phyloP scores from a whole-genome alignment of 768 basidiomycete genomes.

The Boletus edulis region DNA sequence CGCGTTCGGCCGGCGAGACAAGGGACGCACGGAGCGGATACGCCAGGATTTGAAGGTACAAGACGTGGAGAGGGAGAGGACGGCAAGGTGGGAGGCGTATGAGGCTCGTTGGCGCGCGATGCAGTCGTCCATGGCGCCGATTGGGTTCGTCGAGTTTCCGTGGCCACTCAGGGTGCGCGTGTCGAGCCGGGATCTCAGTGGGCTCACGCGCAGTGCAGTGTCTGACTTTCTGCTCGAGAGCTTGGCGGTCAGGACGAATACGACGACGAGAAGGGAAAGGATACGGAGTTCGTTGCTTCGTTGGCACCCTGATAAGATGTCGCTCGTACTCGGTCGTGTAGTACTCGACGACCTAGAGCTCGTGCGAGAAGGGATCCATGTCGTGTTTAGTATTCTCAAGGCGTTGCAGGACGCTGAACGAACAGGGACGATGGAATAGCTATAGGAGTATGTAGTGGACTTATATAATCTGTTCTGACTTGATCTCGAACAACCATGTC shows the following conservation, averaged over 20 bases:
- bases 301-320: constrained; percentile 70
- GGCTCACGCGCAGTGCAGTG: constrained; percentile 40
- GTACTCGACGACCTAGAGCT: constrained; percentile 42
- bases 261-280: constrained; percentile 46
- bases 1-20: constrained; percentile 46
- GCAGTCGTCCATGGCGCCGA: constrained; percentile 23
- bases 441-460: background rate
- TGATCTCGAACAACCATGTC: constrained; percentile 23
- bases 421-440: constrained; percentile 5
- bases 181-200: constrained; percentile 20
- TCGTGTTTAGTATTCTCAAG: constrained; percentile 39
- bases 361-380: constrained; percentile 46
- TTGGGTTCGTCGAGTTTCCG: constrained; percentile 54
- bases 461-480: background rate
- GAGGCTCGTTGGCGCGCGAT: constrained; percentile 50
- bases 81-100: constrained; percentile 50
- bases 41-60: constrained; percentile 45
- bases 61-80: constrained; percentile 39
- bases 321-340: constrained; percentile 41
- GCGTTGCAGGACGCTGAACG: constrained; percentile 26
- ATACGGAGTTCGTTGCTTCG: constrained; percentile 59
- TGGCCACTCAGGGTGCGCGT: constrained; percentile 48
- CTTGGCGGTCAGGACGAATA: constrained; percentile 40
- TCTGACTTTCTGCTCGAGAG: constrained; percentile 50
- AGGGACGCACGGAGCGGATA: constrained; percentile 46